These are phyloP conservation scores for Plasmodium blacklocki DNA, from an alignment of 169 alveolate species.

Conservation along the genomic window DNA sequence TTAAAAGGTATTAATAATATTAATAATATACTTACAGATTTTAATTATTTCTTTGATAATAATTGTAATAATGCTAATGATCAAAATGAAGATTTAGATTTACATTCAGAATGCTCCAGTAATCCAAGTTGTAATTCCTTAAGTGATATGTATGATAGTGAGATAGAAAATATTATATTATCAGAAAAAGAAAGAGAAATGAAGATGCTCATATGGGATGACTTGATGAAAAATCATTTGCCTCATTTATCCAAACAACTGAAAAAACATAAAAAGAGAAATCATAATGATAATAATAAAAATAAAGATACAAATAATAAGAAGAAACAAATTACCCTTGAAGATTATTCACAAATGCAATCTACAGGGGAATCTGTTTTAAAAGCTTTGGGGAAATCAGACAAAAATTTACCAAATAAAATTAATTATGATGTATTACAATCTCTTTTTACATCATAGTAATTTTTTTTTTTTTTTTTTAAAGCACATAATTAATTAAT, in stretches of 20 bases:
- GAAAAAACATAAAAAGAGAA: slow-evolving; percentile 79
- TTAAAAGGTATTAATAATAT: not conserved
- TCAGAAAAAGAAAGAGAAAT: slow-evolving; percentile 86
- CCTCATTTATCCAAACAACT: slow-evolving; percentile 86
- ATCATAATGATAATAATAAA: slow-evolving; percentile 71
- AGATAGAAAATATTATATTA: slow-evolving; percentile 83
- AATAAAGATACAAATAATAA: slow-evolving; percentile 78
- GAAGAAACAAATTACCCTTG: slow-evolving; percentile 75
- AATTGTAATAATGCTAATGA: slow-evolving; percentile 26
- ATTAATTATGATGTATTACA: slow-evolving; percentile 68
- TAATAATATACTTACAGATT: slow-evolving; percentile 41
- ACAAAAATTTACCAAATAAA: slow-evolving; percentile 25
- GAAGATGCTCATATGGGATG: slow-evolving; percentile 90
- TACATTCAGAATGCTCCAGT: slow-evolving; percentile 19
- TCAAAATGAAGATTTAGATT: slow-evolving; percentile 8
- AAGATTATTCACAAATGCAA: slow-evolving; percentile 49
- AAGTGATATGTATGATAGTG: slow-evolving; percentile 81
- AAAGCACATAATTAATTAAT: no score
- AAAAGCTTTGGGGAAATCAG: slow-evolving; percentile 65
- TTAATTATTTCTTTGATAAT: slow-evolving; percentile 55
- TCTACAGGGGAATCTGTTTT: slow-evolving; percentile 72
- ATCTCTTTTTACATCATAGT: slow-evolving; percentile 63
- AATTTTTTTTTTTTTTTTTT: no score
- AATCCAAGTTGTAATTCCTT: slow-evolving; percentile 49
- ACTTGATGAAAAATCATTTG: slow-evolving; percentile 87